Conservation (phyloP, 768 basidiomycete genomes). For the Termitomyces sp. region DNA sequence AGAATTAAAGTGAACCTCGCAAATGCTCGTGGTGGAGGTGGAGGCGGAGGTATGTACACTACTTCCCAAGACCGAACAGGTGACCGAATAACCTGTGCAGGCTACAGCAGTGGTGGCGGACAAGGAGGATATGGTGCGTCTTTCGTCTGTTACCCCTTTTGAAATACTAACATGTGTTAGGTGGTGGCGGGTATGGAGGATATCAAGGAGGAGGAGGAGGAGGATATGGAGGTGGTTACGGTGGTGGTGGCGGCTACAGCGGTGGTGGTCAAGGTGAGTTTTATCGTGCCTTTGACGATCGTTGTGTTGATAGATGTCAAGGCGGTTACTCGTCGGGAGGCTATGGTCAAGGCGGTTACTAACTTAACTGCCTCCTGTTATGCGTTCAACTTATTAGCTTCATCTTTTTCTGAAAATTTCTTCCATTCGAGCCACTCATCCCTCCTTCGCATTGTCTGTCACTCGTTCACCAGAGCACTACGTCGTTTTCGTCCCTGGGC, state of each 20-base stretch:
- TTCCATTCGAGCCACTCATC: constrained; percentile 27
- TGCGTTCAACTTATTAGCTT: neutral
- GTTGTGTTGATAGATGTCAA: neutral
- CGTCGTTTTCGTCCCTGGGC: constrained; percentile 34
- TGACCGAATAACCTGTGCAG: constrained; percentile 4
- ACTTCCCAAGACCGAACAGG: neutral
- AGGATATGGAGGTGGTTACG: neutral
- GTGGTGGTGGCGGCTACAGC: neutral
- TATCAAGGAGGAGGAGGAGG: neutral
- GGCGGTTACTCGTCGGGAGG: no score
- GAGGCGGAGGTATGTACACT: constrained; percentile 37
- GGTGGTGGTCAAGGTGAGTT: constrained; percentile 18
- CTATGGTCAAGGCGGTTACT: constrained; percentile 24
- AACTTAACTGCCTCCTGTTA: constrained; percentile 14
- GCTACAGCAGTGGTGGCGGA: constrained; percentile 18
- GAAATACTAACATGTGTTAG: neutral
- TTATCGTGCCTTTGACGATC: neutral
- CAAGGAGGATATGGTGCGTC: constrained; percentile 12
- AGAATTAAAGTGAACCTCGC: constrained; percentile 87
- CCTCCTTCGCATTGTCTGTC: constrained; percentile 30
- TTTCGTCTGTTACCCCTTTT: neutral
- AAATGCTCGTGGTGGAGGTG: constrained; percentile 59
- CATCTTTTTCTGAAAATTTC: constrained; percentile 9
- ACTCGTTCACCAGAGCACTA: constrained; percentile 36
- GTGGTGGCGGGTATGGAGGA: neutral